phyloP scores from a whole-genome alignment of 2,329 filamentous ascomycete genomes.

The Penicillium sp. region DNA sequence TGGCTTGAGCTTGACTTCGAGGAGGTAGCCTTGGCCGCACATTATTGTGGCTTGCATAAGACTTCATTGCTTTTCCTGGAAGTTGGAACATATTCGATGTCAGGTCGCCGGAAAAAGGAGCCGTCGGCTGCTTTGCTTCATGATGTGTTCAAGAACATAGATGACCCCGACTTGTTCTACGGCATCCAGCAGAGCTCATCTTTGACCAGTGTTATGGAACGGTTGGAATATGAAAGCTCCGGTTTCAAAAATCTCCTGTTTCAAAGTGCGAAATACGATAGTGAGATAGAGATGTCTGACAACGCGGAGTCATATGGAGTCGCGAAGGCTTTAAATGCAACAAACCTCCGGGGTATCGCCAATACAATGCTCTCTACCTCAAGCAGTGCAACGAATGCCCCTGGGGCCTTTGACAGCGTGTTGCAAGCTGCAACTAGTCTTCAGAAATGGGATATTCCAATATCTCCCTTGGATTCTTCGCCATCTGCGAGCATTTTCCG shows the following conservation, averaged over 20 bases:
- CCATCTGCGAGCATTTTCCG: conserved; percentile 71
- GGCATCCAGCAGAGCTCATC: conserved; percentile 76
- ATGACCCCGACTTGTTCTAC: conserved; percentile 95
- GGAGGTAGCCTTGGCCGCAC: conserved; percentile 66
- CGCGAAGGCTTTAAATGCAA: conserved; percentile 69
- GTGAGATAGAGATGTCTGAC: conserved; percentile 63
- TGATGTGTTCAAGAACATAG: conserved; percentile 82
- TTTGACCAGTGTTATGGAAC: conserved; percentile 70
- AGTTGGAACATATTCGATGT: too few species aligned
- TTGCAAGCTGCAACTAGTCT: conserved; percentile 76
- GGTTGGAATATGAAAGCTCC: conserved; percentile 84
- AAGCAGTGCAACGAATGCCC: conserved; percentile 49
- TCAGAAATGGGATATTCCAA: conserved; percentile 87
- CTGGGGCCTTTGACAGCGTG: conserved; percentile 63
- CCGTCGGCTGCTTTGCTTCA: conserved; percentile 68
- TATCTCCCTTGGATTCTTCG: conserved; percentile 59
- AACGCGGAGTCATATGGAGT: conserved; percentile 63
- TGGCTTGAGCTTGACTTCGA: conserved; percentile 85
- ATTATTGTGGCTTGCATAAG: conserved; percentile 78
- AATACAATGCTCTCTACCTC: conserved; percentile 68
- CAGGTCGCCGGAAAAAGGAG: conserved; percentile 46
- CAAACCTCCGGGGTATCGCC: conserved; percentile 82
- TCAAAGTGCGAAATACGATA: conserved; percentile 85
- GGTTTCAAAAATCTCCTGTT: conserved; percentile 85
- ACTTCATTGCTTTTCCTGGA: conserved; percentile 81